Conservation (phyloP, 1,139 yeast genomes). For the Kodamaea suecica region DNA sequence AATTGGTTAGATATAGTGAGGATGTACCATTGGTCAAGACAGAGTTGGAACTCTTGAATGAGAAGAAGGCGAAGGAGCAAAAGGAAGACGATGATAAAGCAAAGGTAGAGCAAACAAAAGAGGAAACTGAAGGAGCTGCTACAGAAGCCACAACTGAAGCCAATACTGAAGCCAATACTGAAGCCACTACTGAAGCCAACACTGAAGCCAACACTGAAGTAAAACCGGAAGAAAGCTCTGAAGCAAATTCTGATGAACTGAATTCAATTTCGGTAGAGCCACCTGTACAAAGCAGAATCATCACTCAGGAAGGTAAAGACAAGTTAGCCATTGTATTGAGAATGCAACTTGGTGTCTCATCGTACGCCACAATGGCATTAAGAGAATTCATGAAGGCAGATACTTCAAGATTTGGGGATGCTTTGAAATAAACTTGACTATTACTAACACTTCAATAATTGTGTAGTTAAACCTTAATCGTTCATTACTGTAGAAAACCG, state of each 20-base stretch:
- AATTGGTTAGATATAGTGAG: conserved; percentile 57
- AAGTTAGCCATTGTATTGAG: conserved; percentile 71
- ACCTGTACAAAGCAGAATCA: conserved; percentile 16
- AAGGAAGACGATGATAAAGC: conserved; percentile 10
- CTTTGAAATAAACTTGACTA: conserved; percentile 10
- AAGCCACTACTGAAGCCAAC: neutral
- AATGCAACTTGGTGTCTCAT: conserved; percentile 78
- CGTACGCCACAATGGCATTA: conserved; percentile 97
- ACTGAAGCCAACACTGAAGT: conserved; percentile 36
- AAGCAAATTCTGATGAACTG: too few species aligned
- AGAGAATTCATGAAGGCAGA: conserved; percentile 87
- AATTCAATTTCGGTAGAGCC: too few species aligned
- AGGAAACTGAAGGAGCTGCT: conserved; percentile 4
- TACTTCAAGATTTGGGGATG: conserved; percentile 53
- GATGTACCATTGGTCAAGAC: conserved; percentile 76
- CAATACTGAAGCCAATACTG: neutral
- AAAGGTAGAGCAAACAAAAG: conserved; percentile 9
- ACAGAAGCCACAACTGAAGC: neutral
- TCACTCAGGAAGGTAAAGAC: conserved; percentile 28
- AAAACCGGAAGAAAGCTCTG: conserved; percentile 15
- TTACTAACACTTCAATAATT: neutral
- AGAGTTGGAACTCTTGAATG: conserved; percentile 65
- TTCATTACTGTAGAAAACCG: too few species aligned
- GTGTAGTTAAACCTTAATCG: too few species aligned
- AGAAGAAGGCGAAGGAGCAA: conserved; percentile 34